Evolutionary conservation across 176 grass and related monocot species (phyloP).

Genomic region (Coix lacrymajobi): DNA sequence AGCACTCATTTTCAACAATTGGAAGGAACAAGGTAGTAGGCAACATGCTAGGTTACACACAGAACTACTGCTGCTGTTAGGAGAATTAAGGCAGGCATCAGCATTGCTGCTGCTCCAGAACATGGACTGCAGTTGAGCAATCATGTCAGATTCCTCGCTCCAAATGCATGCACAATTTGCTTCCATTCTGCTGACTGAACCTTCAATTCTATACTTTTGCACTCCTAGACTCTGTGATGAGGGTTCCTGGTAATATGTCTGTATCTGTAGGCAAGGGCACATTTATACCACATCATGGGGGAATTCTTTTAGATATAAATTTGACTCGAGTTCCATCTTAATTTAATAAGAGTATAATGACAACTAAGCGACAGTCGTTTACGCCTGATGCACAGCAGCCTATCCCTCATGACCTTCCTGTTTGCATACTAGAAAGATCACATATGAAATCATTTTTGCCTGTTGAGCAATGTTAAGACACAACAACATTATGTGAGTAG

Average conservation of each 20-base stretch:
- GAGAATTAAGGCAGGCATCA: constrained; percentile 22
- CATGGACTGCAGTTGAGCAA: constrained; percentile 45
- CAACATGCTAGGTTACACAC: constrained; percentile 10
- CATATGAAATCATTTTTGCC: constrained; percentile 17
- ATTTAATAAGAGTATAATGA: constrained; percentile 19
- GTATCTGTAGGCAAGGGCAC: not conserved
- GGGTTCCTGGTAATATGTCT: not conserved
- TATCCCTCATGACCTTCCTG: constrained; percentile 14
- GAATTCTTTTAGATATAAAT: constrained; percentile 32
- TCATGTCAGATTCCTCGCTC: constrained; percentile 47
- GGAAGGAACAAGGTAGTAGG: not conserved
- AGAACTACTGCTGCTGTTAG: constrained; percentile 15
- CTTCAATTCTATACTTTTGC: not conserved
- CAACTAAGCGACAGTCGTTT: constrained; percentile 20
- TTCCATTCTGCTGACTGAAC: constrained; percentile 26
- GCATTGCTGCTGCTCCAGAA: constrained; percentile 26
- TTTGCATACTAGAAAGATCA: constrained; percentile 15
- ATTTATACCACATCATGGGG: constrained; percentile 20
- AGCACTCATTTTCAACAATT: not conserved
- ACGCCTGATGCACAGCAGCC: not conserved
- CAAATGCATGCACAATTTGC: constrained; percentile 7
- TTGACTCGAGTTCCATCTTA: constrained; percentile 22
- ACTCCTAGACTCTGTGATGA: not conserved
- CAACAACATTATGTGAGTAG: not conserved
- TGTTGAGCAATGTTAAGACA: constrained; percentile 7